Conservation (phyloP, 768 basidiomycete species). For the Pulveroboletus sp. region DNA sequence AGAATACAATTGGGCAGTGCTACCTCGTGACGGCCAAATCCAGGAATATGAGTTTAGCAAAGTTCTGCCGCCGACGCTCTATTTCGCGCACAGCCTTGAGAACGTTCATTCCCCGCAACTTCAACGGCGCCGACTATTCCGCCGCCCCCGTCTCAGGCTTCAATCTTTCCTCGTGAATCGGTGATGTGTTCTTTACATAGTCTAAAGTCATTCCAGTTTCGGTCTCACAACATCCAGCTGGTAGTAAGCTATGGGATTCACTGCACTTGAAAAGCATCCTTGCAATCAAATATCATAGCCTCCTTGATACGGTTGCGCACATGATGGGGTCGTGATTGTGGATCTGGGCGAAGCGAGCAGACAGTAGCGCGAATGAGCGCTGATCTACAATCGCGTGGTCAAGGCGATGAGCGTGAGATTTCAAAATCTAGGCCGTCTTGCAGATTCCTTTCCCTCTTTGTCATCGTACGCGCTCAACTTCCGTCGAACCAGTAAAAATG, state of each 20-base stretch:
- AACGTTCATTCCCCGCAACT: conserved; percentile 7
- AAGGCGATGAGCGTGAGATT: conserved; percentile 2
- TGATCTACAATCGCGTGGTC: conserved; percentile 12
- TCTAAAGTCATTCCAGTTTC: no score
- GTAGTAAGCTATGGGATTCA: no score
- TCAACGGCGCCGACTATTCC: conserved; percentile 17
- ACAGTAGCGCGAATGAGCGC: conserved; percentile 6
- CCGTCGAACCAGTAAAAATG: no score
- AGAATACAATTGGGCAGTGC: neutral
- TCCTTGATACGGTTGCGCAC: conserved; percentile 3
- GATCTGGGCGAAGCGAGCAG: conserved; percentile 2
- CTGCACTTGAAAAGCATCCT: neutral
- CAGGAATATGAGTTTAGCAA: neutral
- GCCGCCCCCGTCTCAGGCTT: neutral
- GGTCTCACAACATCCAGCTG: no score
- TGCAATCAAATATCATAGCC: neutral
- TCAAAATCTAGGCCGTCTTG: no score
- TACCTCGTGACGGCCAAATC: conserved; percentile 1
- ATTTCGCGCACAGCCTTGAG: neutral
- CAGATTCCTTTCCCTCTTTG: neutral
- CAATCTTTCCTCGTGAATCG: neutral
- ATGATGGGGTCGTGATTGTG: neutral
- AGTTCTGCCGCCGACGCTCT: neutral
- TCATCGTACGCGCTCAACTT: neutral
- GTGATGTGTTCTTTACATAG: no score